Conservation (phyloP, 768 basidiomycete species). For the Gymnopilus dilepis region DNA sequence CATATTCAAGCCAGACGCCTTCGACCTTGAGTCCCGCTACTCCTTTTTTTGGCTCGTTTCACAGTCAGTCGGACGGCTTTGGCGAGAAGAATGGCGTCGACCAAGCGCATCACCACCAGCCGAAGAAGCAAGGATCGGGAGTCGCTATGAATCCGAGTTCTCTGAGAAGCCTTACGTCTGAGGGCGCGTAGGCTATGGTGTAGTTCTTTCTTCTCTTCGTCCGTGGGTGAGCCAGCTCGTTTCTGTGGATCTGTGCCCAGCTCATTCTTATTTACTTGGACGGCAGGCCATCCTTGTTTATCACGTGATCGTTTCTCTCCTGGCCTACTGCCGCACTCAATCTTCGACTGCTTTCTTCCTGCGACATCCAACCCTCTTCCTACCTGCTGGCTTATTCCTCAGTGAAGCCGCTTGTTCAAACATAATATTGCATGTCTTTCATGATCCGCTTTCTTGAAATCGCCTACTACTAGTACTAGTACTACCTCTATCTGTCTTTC, state of each 20-base stretch:
- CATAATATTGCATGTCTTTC: background rate
- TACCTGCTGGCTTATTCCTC: too few relatives aligned
- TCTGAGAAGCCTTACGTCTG: slow-evolving; percentile 14
- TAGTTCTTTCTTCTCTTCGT: background rate
- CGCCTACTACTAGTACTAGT: too few relatives aligned
- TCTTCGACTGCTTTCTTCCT: background rate
- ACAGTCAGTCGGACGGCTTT: slow-evolving; percentile 37
- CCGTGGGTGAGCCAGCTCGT: background rate
- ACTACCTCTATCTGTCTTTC: background rate
- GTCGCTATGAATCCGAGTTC: slow-evolving; percentile 15
- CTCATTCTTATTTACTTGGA: background rate
- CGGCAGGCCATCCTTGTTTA: too few relatives aligned
- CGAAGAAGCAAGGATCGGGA: slow-evolving; percentile 17
- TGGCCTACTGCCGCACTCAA: background rate
- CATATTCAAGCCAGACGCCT: slow-evolving; percentile 68
- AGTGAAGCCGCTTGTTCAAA: too few relatives aligned
- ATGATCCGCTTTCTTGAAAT: background rate
- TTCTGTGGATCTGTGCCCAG: too few relatives aligned
- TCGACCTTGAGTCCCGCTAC: slow-evolving; percentile 74
- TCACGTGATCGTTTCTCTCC: background rate
- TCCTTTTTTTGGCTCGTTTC: slow-evolving; percentile 71
- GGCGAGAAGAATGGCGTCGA: slow-evolving; percentile 28
- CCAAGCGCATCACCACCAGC: slow-evolving; percentile 24
- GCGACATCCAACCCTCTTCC: background rate
- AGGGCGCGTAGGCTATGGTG: background rate